phyloP scores from a whole-genome alignment of 257 asterid genomes.

The Primulina huaijiensis region DNA sequence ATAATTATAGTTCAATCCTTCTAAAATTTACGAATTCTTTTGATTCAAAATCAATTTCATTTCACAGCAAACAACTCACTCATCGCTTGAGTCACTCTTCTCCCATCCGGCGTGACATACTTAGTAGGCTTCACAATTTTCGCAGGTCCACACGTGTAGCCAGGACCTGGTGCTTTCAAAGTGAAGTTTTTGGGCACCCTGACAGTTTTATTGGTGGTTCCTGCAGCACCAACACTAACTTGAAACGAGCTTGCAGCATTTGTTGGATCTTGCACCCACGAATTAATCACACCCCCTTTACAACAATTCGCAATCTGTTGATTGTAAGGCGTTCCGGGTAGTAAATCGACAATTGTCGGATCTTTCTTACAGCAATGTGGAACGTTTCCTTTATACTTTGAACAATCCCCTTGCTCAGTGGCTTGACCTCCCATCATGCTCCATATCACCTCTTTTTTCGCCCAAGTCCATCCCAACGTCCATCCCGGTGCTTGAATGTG shows the following conservation, averaged over 20 bases:
- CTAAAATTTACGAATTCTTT: constrained; percentile 9
- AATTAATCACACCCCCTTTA: constrained; percentile 72
- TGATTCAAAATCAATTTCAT: not conserved
- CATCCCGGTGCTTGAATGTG: constrained; percentile 66
- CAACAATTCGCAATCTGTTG: constrained; percentile 86
- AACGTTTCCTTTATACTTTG: constrained; percentile 49
- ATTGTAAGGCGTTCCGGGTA: constrained; percentile 84
- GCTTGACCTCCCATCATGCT: constrained; percentile 57
- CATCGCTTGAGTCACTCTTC: constrained; percentile 85
- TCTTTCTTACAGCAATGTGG: constrained; percentile 84
- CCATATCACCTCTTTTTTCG: constrained; percentile 64
- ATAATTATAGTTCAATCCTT: not conserved
- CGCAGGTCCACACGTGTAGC: constrained; percentile 84
- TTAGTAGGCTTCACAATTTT: constrained; percentile 63
- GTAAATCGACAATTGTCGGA: constrained; percentile 69
- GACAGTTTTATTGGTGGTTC: constrained; percentile 77
- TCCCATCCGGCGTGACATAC: constrained; percentile 55
- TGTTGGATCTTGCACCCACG: constrained; percentile 72
- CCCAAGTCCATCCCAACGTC: constrained; percentile 75
- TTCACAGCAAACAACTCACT: constrained; percentile 41
- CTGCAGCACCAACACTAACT: constrained; percentile 65
- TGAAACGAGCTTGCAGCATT: constrained; percentile 75
- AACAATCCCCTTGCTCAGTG: constrained; percentile 63
- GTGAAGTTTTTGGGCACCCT: constrained; percentile 76
- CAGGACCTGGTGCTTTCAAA: constrained; percentile 75